Evolutionary conservation across 768 basidiomycete genomes (phyloP).

Genomic region (Hygrophoropsis aurantiaca): DNA sequence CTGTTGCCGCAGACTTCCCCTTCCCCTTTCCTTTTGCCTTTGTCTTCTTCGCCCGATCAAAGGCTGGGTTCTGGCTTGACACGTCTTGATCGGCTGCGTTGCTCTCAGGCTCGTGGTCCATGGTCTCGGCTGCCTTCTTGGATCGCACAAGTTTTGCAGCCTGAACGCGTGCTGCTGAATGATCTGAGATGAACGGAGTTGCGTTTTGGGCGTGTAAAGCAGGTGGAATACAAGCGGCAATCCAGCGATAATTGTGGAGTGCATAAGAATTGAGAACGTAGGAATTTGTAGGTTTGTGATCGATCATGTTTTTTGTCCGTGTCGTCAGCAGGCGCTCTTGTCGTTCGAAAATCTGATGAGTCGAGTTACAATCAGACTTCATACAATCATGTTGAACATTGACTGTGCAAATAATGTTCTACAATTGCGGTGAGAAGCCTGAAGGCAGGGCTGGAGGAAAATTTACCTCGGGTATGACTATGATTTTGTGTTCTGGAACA

Average conservation of each 20-base stretch:
- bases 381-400: constrained; percentile 19
- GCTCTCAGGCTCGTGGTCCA: no score
- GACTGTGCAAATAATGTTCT: constrained; percentile 14
- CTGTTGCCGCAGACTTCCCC: no score
- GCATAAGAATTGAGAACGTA: constrained; percentile 16
- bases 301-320: constrained; percentile 1
- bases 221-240: no score
- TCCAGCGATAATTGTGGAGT: constrained; percentile 22
- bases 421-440: background rate
- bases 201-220: no score
- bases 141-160: background rate
- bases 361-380: constrained; percentile 3
- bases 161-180: no score
- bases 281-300: constrained; percentile 5
- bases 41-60: no score
- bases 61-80: no score
- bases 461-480: constrained; percentile 3
- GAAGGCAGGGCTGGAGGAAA: background rate
- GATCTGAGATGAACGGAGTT: no score
- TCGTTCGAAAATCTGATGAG: background rate
- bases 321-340: constrained; percentile 11
- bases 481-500: background rate
- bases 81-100: no score
- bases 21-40: no score
- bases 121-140: no score